phyloP scores from a whole-genome alignment of 257 asterid species.

The Solanum okadae region DNA sequence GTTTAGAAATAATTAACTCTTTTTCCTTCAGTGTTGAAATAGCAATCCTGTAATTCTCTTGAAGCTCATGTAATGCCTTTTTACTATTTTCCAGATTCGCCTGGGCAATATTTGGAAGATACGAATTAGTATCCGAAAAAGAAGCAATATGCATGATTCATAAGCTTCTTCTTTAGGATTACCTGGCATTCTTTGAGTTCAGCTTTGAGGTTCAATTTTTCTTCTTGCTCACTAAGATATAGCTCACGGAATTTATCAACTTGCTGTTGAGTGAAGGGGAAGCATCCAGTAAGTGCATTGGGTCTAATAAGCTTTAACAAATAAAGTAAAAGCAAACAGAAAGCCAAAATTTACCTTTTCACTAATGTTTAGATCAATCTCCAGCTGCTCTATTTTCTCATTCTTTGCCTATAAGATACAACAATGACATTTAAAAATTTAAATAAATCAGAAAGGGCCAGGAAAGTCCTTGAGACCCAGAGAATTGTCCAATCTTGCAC shows the following conservation, averaged over 20 bases:
- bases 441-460: background rate
- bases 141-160: background rate
- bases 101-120: constrained; percentile 26
- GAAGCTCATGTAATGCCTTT: constrained; percentile 49
- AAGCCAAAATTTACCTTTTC: constrained; percentile 38
- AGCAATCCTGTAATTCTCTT: constrained; percentile 41
- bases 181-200: constrained; percentile 79
- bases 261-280: constrained; percentile 26
- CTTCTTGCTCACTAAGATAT: constrained; percentile 64
- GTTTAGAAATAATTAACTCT: constrained; percentile 47
- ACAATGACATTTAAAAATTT: background rate
- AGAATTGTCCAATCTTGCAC: background rate
- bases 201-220: constrained; percentile 41
- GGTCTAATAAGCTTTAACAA: background rate
- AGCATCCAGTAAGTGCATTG: background rate
- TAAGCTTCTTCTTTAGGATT: background rate
- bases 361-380: constrained; percentile 44
- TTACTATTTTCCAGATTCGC: constrained; percentile 33
- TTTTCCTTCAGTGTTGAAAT: constrained; percentile 45
- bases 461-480: background rate
- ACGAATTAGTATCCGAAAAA: background rate
- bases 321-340: background rate
- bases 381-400: constrained; percentile 67
- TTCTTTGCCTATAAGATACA: constrained; percentile 49
- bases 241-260: constrained; percentile 50